Evolutionary conservation across 352 stramenopile species (phyloP).

Genomic region (Thraustochytrium striatum): DNA sequence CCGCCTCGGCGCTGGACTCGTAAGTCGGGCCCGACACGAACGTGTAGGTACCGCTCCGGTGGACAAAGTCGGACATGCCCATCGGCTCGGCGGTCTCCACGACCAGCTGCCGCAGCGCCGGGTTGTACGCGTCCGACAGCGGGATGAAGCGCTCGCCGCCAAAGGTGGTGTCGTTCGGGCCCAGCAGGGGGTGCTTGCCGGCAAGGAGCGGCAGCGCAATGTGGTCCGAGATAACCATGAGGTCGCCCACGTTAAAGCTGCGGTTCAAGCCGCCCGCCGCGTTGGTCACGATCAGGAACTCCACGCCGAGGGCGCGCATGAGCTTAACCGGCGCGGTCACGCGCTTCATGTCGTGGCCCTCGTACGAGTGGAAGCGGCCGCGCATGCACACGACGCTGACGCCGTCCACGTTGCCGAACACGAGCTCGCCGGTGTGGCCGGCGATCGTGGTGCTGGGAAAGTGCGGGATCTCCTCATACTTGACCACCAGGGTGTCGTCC

Average conservation of each 20-base stretch:
- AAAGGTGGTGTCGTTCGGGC: conserved; percentile 86
- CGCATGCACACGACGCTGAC: conserved; percentile 53
- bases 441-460: conserved; percentile 87
- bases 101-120: conserved; percentile 74
- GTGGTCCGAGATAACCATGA: conserved; percentile 94
- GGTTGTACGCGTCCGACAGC: conserved; percentile 87
- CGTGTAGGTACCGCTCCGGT: conserved; percentile 41
- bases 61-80: conserved; percentile 52
- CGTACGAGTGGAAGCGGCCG: conserved; percentile 93
- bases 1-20: conserved; percentile 88
- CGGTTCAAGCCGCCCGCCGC: conserved; percentile 88
- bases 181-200: conserved; percentile 55
- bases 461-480: conserved; percentile 85
- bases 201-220: conserved; percentile 71
- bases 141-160: conserved; percentile 86
- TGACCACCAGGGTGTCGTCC: conserved; percentile 75
- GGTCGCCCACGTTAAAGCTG: conserved; percentile 88
- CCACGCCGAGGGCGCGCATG: conserved; percentile 89
- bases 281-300: conserved; percentile 93
- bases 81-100: conserved; percentile 71
- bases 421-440: conserved; percentile 87
- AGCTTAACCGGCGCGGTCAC: conserved; percentile 88
- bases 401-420: conserved; percentile 82
- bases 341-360: conserved; percentile 89
- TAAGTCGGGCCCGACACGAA: conserved; percentile 94